Evolutionary conservation across 2,329 filamentous ascomycete species (phyloP), one percentile per base, ranked within the genome.

Genomic region (Alternaria solani): DNA sequence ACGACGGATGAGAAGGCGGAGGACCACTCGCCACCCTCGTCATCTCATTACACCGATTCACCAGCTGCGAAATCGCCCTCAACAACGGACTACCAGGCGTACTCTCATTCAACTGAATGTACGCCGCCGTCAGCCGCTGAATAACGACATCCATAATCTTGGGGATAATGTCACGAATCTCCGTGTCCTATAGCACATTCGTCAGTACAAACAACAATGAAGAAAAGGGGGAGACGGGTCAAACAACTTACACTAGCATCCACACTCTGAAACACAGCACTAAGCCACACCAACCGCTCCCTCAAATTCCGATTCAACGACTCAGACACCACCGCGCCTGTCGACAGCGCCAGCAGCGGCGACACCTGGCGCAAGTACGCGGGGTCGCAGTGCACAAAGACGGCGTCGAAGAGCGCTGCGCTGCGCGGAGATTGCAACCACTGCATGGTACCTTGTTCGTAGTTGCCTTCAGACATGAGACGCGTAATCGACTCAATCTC

Each of bases 361-460:
- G 85, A 83, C 18, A 89, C 81, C 39, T 81, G 79, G 18, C 78
- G 78, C 25, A 89, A 78, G 73, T 87, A 89, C 8, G 78, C 75
- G 1, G 87, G 87, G 61, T 86, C 84, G 67, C 85, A 81, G 55
- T 81, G 83, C 23, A 86, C 81, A 70, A 90, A 89, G 52, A 89
- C 80, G 28, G 83, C 81, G 73, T 89, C 86, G 70, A 89, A 90
- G n/a, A 90, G 79, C 46, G 85, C 83, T 16, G 81, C 80, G 65
- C 88, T 86, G 56, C 85, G 84, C 32, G 78, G 74, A 6, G 87
- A 89, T 79, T 88, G 87, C 48, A 90, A 80, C 88, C 88, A 90
- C 81, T 81, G 67, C 68, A 83, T 81, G 2, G 82, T 83, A 47
- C 80, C 82, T 34, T 80, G 77, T 64, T 83, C 81, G 55, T 76